These are phyloP conservation scores for Sanghuangporus baumii DNA, from an alignment of 1,284 basidiomycete species.

Conservation along the genomic window DNA sequence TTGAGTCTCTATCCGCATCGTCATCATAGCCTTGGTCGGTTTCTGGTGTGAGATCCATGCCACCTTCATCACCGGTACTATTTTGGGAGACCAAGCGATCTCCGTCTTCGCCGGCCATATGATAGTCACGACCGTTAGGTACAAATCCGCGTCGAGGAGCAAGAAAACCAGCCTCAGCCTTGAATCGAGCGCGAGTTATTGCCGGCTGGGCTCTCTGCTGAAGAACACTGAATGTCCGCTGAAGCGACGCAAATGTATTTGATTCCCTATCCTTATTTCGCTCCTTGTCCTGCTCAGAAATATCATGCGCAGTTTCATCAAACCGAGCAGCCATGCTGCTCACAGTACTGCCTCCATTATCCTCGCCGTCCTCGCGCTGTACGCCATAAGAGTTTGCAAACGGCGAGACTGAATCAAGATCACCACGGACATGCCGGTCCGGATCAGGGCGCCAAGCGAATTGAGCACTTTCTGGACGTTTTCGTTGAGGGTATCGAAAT, in stretches of 20 bases:
- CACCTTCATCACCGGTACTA: conserved; percentile 3
- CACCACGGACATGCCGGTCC: background rate
- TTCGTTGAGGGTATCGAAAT: conserved; percentile 37
- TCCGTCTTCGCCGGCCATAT: conserved; percentile 25
- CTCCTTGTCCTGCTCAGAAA: background rate
- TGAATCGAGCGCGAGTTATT: conserved; percentile 55
- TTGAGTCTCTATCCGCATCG: background rate
- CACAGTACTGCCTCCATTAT: background rate
- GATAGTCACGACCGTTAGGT: conserved; percentile 25
- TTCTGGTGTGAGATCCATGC: conserved; percentile 6
- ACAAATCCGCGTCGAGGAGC: conserved; percentile 51
- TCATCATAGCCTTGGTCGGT: conserved; percentile 24
- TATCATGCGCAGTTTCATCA: background rate
- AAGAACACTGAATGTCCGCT: conserved; percentile 41
- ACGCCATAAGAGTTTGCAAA: conserved; percentile 8
- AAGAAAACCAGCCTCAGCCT: conserved; percentile 59
- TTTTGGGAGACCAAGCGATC: conserved; percentile 21
- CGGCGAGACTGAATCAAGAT: background rate
- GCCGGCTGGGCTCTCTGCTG: conserved; percentile 39
- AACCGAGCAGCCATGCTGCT: conserved; percentile 3
- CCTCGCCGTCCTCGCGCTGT: background rate
- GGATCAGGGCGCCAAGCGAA: conserved; percentile 27
- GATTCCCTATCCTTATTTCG: background rate
- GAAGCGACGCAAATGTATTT: conserved; percentile 37
- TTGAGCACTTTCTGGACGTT: conserved; percentile 62